These are phyloP conservation scores for Entelexis paramagnoliae DNA, from an alignment of 1,139 yeast species.

Conservation along the genomic window DNA sequence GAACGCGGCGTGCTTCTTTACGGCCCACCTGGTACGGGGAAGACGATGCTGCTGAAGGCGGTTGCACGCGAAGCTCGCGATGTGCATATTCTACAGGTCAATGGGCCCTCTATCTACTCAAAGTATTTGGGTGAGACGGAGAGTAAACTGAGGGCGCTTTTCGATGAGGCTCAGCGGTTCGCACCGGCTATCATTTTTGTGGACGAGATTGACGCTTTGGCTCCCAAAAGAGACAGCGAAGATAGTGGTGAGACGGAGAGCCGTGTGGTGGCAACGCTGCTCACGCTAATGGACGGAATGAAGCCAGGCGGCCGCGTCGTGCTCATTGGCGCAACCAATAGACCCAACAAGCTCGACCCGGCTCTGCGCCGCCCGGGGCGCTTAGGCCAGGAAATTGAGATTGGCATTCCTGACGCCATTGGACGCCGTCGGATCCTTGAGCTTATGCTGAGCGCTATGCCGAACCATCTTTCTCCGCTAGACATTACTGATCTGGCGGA, in stretches of 20 bases:
- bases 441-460: slow-evolving; percentile 57
- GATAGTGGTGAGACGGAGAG: slow-evolving; percentile 85
- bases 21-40: slow-evolving; percentile 98
- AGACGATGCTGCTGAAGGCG: slow-evolving; percentile 76
- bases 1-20: slow-evolving; percentile 72
- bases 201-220: slow-evolving; percentile 88
- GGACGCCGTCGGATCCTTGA: slow-evolving; percentile 79
- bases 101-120: slow-evolving; percentile 87
- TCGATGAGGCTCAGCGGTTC: slow-evolving; percentile 69
- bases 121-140: slow-evolving; percentile 93
- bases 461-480: slow-evolving; percentile 44
- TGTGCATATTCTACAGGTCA: slow-evolving; percentile 75
- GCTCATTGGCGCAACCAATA: slow-evolving; percentile 70
- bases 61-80: slow-evolving; percentile 46
- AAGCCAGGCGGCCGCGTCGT: slow-evolving; percentile 61
- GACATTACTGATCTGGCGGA: slow-evolving; percentile 53
- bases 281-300: slow-evolving; percentile 85
- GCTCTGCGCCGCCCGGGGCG: slow-evolving; percentile 89
- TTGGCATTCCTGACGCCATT: slow-evolving; percentile 93
- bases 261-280: slow-evolving; percentile 76
- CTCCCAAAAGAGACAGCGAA: slow-evolving; percentile 70
- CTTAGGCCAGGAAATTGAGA: slow-evolving; percentile 90
- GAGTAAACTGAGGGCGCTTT: slow-evolving; percentile 64
- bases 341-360: slow-evolving; percentile 74
- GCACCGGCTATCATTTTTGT: slow-evolving; percentile 82